Percentiles rank a stretch among this genome's conserved stretches.
phyloP scores from a whole-genome alignment of 768 basidiomycete species.

The Myochromella boudieri region DNA sequence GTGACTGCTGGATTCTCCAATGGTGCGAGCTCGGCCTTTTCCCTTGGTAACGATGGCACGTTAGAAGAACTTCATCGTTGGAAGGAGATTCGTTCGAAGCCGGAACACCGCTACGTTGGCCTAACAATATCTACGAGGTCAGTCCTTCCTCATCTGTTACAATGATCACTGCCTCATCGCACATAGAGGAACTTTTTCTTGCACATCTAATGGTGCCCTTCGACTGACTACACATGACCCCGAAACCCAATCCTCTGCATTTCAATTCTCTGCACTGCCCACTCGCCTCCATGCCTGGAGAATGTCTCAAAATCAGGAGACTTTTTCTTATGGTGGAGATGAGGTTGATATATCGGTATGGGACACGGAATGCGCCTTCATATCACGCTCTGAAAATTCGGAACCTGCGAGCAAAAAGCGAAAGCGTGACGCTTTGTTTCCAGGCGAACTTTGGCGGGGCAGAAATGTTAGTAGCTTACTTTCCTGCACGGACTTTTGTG shows the following conservation, averaged over 20 bases:
- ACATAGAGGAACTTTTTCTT: conserved; percentile 57
- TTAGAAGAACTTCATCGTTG: conserved; percentile 48
- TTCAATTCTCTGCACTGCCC: conserved; percentile 50
- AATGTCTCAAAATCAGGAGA: conserved; percentile 46
- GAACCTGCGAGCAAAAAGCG: conserved; percentile 46
- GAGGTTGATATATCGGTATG: conserved; percentile 85
- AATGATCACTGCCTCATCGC: not conserved
- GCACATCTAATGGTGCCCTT: conserved; percentile 76
- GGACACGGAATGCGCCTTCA: conserved; percentile 63
- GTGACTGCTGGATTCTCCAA: conserved; percentile 63
- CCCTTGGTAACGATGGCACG: conserved; percentile 39
- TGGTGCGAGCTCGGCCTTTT: conserved; percentile 49
- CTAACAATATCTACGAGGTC: conserved; percentile 52
- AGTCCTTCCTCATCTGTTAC: conserved; percentile 18
- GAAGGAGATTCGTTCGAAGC: conserved; percentile 62
- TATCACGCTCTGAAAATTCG: conserved; percentile 21
- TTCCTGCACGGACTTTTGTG: not conserved
- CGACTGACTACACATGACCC: conserved; percentile 42
- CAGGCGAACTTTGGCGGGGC: conserved; percentile 82
- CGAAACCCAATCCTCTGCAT: conserved; percentile 16
- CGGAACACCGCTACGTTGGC: conserved; percentile 60
- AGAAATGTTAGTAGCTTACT: conserved; percentile 59
- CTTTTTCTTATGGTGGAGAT: conserved; percentile 82
- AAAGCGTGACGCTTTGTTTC: conserved; percentile 60
- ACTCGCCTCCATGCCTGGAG: conserved; percentile 71